These are phyloP conservation scores for Coemansia sp. DNA, from an alignment of 192 early-diverging fungal species.

Conservation along the genomic window DNA sequence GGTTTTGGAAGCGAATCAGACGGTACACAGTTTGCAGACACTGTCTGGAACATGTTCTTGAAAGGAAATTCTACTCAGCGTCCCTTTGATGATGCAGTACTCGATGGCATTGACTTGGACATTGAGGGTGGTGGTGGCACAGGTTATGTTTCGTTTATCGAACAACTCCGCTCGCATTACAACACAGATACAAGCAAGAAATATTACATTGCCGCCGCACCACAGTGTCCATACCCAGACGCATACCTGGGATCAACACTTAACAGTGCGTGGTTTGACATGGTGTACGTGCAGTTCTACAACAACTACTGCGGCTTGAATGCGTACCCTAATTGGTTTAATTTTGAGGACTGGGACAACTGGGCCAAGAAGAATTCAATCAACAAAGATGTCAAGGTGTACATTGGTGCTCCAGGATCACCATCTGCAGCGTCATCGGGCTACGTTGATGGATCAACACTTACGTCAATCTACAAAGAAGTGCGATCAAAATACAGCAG, in stretches of 20 bases:
- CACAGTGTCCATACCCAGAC: constrained; percentile 66
- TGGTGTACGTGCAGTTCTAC: constrained; percentile 71
- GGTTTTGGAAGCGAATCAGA: constrained; percentile 53
- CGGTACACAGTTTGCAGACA: constrained; percentile 55
- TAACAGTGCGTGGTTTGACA: constrained; percentile 62
- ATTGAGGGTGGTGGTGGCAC: constrained; percentile 52
- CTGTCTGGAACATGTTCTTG: constrained; percentile 61
- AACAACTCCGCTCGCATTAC: constrained; percentile 53
- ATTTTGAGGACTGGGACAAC: constrained; percentile 63
- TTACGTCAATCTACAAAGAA: constrained; percentile 41
- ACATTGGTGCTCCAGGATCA: constrained; percentile 59
- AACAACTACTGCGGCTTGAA: constrained; percentile 67
- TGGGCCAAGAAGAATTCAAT: constrained; percentile 59
- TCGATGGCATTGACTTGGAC: constrained; percentile 67
- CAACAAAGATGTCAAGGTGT: constrained; percentile 61
- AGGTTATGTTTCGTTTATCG: constrained; percentile 56
- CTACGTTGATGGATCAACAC: constrained; percentile 41
- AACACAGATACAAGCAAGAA: constrained; percentile 40
- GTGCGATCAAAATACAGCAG: constrained; percentile 52
- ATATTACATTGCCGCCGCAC: constrained; percentile 63
- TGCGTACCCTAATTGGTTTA: constrained; percentile 52
- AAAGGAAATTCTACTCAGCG: constrained; percentile 58
- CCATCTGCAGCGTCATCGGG: constrained; percentile 56
- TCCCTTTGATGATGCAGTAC: constrained; percentile 59
- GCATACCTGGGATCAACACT: constrained; percentile 56